Conservation (phyloP, 257 asterid genomes). For the Solanum piurae region DNA sequence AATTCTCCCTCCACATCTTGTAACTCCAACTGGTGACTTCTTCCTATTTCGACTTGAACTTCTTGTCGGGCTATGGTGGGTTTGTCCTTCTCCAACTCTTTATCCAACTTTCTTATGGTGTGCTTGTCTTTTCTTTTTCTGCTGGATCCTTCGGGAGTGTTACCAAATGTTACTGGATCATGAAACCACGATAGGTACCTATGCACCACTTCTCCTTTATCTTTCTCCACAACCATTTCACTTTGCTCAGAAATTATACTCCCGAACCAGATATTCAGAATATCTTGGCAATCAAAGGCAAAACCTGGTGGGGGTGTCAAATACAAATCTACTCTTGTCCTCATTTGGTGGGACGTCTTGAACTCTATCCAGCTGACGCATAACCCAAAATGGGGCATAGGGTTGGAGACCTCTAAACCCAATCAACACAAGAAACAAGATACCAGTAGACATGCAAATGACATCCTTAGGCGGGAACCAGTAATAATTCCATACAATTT, state of each 20-base stretch:
- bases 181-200: neutral
- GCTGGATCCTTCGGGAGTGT: neutral
- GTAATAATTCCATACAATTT: no score
- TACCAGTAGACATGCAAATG: no score
- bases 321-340: neutral
- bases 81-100: neutral
- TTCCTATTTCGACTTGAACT: neutral
- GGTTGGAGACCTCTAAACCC: no score
- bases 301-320: neutral
- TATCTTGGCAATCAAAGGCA: no score
- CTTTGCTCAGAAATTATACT: neutral
- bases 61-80: neutral
- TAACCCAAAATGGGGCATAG: no score
- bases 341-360: no score
- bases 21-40: neutral
- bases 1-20: neutral
- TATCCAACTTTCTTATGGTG: neutral
- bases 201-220: neutral
- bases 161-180: no score
- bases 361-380: no score
- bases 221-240: neutral
- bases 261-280: neutral
- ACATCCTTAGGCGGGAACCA: no score
- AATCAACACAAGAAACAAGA: no score
- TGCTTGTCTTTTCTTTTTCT: neutral